These are phyloP conservation scores for Talaromyces sp. DNA, from an alignment of 2,329 filamentous ascomycete genomes.

Conservation along the genomic window DNA sequence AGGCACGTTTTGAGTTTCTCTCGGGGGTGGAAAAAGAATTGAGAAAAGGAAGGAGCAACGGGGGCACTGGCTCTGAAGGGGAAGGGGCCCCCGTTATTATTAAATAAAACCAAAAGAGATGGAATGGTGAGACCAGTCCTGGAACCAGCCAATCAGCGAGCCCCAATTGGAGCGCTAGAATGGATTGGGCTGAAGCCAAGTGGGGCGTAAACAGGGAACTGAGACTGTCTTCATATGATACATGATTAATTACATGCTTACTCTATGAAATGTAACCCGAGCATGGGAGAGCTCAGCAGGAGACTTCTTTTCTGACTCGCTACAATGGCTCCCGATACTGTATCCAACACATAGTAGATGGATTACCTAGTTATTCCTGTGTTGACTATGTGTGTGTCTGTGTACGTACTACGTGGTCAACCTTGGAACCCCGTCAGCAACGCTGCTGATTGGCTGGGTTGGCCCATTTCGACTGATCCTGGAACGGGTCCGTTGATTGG, in stretches of 20 bases:
- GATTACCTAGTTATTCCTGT: too few relatives aligned
- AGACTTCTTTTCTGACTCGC: too few relatives aligned
- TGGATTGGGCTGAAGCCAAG: neutral
- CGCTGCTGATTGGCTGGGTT: neutral
- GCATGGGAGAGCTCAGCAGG: neutral
- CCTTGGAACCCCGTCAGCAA: neutral
- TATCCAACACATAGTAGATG: neutral
- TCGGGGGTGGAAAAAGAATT: neutral
- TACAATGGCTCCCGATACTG: too few relatives aligned
- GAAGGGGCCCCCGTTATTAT: neutral
- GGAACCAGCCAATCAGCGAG: slow-evolving; percentile 4
- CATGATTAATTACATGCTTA: neutral
- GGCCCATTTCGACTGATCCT: neutral
- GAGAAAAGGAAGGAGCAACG: neutral
- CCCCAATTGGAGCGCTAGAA: neutral
- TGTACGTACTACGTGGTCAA: neutral
- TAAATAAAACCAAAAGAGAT: neutral
- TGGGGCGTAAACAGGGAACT: slow-evolving; percentile 5
- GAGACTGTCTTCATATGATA: neutral
- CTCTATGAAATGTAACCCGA: neutral
- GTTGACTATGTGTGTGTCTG: too few relatives aligned
- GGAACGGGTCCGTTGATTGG: neutral
- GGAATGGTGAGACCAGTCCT: slow-evolving; percentile 10
- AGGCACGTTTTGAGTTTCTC: slow-evolving; percentile 10
- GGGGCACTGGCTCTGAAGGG: neutral